Conservation (phyloP, 805 yeast species). For the Lipomyces yamanashiensis region DNA sequence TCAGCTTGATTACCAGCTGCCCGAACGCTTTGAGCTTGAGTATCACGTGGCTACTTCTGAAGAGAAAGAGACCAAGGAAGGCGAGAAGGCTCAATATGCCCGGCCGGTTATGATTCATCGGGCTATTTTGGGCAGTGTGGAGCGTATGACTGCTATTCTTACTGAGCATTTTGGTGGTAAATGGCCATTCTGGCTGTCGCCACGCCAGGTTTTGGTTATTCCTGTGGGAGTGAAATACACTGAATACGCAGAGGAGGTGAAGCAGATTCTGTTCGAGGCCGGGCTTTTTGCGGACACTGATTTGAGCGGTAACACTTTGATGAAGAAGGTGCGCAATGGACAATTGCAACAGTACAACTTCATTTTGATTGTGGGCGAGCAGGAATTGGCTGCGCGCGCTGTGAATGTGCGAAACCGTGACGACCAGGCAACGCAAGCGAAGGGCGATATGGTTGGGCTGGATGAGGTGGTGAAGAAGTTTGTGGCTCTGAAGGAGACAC, state of each 20-base stretch:
- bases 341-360: slow-evolving; percentile 94
- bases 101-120: slow-evolving; percentile 99
- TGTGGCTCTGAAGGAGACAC: slow-evolving; percentile 66
- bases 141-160: slow-evolving; percentile 98
- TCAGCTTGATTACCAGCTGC: slow-evolving; percentile 93
- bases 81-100: slow-evolving; percentile 51
- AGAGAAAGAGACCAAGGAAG: slow-evolving; percentile 45
- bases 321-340: slow-evolving; percentile 97
- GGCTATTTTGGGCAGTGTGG: slow-evolving; percentile 97
- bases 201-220: slow-evolving; percentile 93
- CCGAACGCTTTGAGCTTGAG: slow-evolving; percentile 75
- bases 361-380: slow-evolving; percentile 95
- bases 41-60: slow-evolving; percentile 51
- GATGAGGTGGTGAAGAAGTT: slow-evolving; percentile 74
- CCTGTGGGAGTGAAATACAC: slow-evolving; percentile 95
- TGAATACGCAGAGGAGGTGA: slow-evolving; percentile 85
- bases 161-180: slow-evolving; percentile 98
- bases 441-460: slow-evolving; percentile 75
- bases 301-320: slow-evolving; percentile 91
- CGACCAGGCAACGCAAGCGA: slow-evolving; percentile 81
- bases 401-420: slow-evolving; percentile 98
- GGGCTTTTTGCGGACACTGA: slow-evolving; percentile 94
- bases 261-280: slow-evolving; percentile 59
- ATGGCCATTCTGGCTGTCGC: slow-evolving; percentile 99
- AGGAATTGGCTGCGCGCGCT: slow-evolving; percentile 75